A percentile compares a stretch with the other conserved stretches of the same genome.
Evolutionary conservation across 345 rosid species (phyloP).

Genomic region (Lepidium didymum): DNA sequence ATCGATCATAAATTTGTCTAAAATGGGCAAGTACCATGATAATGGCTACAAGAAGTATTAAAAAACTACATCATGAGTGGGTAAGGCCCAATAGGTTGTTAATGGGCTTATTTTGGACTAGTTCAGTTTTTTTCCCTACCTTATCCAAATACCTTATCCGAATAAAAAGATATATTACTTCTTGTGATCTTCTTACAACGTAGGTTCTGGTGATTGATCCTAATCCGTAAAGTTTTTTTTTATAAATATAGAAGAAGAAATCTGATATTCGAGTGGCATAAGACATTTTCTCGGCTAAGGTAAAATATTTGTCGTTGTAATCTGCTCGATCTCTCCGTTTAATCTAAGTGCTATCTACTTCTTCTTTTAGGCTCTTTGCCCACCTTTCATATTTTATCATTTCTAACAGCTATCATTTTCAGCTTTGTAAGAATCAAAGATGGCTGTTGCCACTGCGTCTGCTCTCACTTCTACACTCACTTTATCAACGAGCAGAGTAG

Average conservation of each 20-base stretch:
- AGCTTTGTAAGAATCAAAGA: background rate
- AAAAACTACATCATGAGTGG: background rate
- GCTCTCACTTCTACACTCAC: constrained; percentile 18
- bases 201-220: constrained; percentile 8
- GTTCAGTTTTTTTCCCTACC: constrained; percentile 5
- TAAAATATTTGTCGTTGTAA: background rate
- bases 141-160: background rate
- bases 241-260: background rate
- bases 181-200: background rate
- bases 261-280: background rate
- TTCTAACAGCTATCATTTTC: background rate
- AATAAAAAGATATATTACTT: constrained; percentile 9
- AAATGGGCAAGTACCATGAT: too few species aligned
- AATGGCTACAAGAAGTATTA: too few species aligned
- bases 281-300: constrained; percentile 18
- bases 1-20: background rate
- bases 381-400: too few species aligned
- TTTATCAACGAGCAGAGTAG: background rate
- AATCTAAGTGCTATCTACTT: too few species aligned
- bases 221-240: background rate
- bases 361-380: too few species aligned
- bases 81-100: constrained; percentile 4
- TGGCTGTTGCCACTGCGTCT: constrained; percentile 26
- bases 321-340: background rate
- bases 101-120: constrained; percentile 13